phyloP scores from a whole-genome alignment of 345 rosid genomes.

The Arabidopsis suecica region DNA sequence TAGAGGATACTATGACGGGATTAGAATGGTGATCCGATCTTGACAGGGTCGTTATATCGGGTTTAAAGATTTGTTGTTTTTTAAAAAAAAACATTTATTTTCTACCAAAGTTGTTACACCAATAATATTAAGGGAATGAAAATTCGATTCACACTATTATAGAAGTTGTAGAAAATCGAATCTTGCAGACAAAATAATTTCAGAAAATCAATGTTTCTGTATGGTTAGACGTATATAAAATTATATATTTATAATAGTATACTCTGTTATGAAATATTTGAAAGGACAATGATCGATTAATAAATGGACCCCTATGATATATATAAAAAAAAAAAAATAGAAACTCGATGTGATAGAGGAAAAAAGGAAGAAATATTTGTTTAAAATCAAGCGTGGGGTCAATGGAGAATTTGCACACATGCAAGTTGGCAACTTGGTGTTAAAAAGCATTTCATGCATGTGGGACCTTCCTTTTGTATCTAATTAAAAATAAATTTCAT shows the following conservation, averaged over 20 bases:
- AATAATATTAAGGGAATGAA: neutral
- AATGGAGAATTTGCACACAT: constrained; percentile 45
- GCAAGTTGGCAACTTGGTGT: constrained; percentile 48
- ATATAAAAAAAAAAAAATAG: neutral
- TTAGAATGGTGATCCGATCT: constrained; percentile 16
- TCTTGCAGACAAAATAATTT: constrained; percentile 24
- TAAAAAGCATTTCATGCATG: constrained; percentile 42
- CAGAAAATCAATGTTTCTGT: constrained; percentile 35
- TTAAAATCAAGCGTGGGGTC: constrained; percentile 42
- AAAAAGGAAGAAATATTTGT: neutral
- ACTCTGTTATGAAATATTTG: constrained; percentile 21
- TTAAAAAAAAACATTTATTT: too few species aligned
- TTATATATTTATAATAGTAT: neutral
- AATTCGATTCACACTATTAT: constrained; percentile 25
- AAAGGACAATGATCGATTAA: constrained; percentile 23
- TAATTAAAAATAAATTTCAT: constrained; percentile 1
- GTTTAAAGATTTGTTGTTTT: neutral
- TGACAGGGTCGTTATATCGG: neutral
- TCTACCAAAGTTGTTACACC: neutral
- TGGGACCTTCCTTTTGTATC: constrained; percentile 38
- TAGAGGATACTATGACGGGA: neutral
- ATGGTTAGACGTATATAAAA: constrained; percentile 25
- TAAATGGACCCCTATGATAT: constrained; percentile 23
- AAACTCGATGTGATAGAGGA: constrained; percentile 34
- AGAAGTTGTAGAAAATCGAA: constrained; percentile 29